Evolutionary conservation across 2,329 filamentous ascomycete species (phyloP).

Genomic region (Xylaria multiplex): DNA sequence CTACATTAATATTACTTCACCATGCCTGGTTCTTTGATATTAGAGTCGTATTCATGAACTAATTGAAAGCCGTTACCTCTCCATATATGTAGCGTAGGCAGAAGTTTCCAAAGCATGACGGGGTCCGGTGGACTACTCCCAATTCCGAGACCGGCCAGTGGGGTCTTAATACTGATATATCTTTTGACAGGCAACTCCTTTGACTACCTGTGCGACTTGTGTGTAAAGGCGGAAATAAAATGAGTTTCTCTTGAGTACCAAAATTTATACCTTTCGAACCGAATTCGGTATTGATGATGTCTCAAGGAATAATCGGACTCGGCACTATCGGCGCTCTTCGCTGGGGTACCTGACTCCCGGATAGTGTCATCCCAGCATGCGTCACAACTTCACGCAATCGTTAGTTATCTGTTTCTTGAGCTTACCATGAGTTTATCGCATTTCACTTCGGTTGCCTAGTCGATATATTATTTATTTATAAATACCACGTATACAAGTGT

Average conservation of each 20-base stretch:
- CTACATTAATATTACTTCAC: neutral
- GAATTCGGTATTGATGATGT: slow-evolving; percentile 12
- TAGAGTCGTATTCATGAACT: neutral
- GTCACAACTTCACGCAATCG: too few relatives aligned
- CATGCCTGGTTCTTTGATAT: neutral
- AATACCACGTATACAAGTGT: too few relatives aligned
- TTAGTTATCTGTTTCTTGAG: too few relatives aligned
- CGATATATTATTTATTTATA: too few relatives aligned
- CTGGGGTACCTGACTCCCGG: neutral
- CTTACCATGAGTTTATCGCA: too few relatives aligned
- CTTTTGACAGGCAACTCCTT: neutral
- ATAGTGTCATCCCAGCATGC: neutral
- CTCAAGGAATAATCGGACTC: slow-evolving; percentile 14
- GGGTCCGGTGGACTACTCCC: neutral
- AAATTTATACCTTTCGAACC: too few relatives aligned
- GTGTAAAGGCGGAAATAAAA: too few relatives aligned
- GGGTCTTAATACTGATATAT: slow-evolving; percentile 12
- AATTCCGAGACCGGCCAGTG: slow-evolving; percentile 22
- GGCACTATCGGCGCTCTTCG: neutral
- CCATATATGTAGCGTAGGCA: neutral
- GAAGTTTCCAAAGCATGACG: neutral
- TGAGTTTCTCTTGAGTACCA: too few relatives aligned
- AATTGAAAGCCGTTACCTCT: neutral
- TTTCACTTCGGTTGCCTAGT: too few relatives aligned
- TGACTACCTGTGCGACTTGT: too few relatives aligned